Percentiles rank a stretch among this genome's conserved stretches.
Evolutionary conservation across 1,284 basidiomycete genomes (phyloP).

Genomic region (Calocybe gambosa): DNA sequence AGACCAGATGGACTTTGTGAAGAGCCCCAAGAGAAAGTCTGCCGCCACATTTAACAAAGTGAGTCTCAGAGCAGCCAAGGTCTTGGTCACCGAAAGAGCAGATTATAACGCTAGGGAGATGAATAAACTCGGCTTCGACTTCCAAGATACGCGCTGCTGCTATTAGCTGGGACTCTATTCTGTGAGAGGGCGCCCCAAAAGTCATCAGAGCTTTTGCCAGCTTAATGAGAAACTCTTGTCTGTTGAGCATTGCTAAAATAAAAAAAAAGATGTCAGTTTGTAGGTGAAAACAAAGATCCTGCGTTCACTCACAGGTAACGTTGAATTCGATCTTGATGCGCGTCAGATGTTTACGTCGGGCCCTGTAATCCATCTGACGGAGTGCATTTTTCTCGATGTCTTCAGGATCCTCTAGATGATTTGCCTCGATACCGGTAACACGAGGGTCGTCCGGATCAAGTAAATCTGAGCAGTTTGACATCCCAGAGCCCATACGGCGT

Average conservation of each 20-base stretch:
- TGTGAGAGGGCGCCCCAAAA: slow-evolving; percentile 83
- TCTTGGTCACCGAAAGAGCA: slow-evolving; percentile 79
- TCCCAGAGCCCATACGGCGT: slow-evolving; percentile 27
- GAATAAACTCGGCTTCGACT: slow-evolving; percentile 76
- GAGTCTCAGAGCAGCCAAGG: slow-evolving; percentile 72
- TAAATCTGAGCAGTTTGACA: slow-evolving; percentile 36
- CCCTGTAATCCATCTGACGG: slow-evolving; percentile 58
- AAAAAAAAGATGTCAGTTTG: slow-evolving; percentile 2
- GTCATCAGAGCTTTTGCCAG: slow-evolving; percentile 77
- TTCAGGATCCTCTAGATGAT: slow-evolving; percentile 47
- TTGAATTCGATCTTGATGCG: slow-evolving; percentile 66
- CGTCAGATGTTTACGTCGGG: slow-evolving; percentile 56
- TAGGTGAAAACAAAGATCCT: not conserved
- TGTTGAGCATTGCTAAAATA: slow-evolving; percentile 60
- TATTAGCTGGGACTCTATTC: slow-evolving; percentile 77
- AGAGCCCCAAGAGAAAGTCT: slow-evolving; percentile 71
- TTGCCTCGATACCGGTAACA: slow-evolving; percentile 37
- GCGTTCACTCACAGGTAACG: slow-evolving; percentile 45
- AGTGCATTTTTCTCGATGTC: slow-evolving; percentile 54
- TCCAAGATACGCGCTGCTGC: slow-evolving; percentile 80
- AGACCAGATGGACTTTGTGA: slow-evolving; percentile 72
- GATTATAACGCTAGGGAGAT: slow-evolving; percentile 77
- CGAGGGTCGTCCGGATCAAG: slow-evolving; percentile 52
- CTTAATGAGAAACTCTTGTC: slow-evolving; percentile 75
- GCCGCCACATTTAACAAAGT: slow-evolving; percentile 74